phyloP scores from a whole-genome alignment of 2,329 filamentous ascomycete genomes.

The Torrubiella hemipterigena region DNA sequence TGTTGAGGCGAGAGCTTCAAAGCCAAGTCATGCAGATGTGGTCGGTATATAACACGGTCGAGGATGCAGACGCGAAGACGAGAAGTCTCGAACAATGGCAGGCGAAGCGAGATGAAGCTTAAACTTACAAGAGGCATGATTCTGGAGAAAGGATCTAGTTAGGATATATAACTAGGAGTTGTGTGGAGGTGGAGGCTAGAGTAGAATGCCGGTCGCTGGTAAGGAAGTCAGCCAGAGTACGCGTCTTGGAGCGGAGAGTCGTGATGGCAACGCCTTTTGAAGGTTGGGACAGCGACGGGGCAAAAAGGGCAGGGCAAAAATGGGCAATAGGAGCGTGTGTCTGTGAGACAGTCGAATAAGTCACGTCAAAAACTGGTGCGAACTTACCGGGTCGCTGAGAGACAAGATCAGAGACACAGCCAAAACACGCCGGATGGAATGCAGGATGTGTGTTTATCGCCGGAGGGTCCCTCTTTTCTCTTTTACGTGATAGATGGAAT shows the following conservation, averaged over 20 bases:
- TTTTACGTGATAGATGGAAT: slow-evolving; percentile 13
- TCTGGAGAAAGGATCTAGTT: too few relatives aligned
- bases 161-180: slow-evolving; percentile 4
- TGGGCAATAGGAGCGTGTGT: too few relatives aligned
- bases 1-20: too few relatives aligned
- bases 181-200: too few relatives aligned
- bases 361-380: too few relatives aligned
- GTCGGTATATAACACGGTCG: too few relatives aligned
- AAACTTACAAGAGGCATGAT: slow-evolving; percentile 6
- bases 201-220: too few relatives aligned
- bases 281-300: slow-evolving; percentile 1
- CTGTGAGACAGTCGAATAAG: slow-evolving; percentile 18
- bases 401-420: slow-evolving; percentile 14
- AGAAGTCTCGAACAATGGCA: not conserved
- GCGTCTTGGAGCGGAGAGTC: slow-evolving; percentile 1
- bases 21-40: too few relatives aligned
- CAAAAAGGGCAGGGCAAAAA: slow-evolving; percentile 7
- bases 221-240: not conserved
- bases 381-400: slow-evolving; percentile 19
- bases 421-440: slow-evolving; percentile 24
- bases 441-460: slow-evolving; percentile 6
- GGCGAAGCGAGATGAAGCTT: too few relatives aligned
- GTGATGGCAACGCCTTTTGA: too few relatives aligned
- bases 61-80: too few relatives aligned
- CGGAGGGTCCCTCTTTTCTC: slow-evolving; percentile 8